A percentile compares a stretch with the other conserved stretches of the same genome.
These are phyloP conservation scores for Mimosa bimucronata DNA, from an alignment of 306 rosid genomes.

Conservation along the genomic window DNA sequence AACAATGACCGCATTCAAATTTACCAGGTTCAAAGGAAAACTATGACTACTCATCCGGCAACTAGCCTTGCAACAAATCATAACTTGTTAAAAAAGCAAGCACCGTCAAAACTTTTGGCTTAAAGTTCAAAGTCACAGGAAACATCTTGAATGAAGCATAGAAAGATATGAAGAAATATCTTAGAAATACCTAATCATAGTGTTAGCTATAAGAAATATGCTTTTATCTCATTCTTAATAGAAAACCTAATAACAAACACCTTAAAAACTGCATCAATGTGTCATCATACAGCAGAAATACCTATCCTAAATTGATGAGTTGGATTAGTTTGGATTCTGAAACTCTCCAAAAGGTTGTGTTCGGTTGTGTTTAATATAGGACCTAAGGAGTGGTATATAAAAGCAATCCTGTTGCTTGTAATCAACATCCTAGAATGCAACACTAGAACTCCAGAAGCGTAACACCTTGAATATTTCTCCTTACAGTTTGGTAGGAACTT, in stretches of 20 bases:
- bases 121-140: background rate
- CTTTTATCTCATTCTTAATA: no score
- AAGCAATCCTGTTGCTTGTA: background rate
- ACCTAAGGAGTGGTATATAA: no score
- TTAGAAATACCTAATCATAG: background rate
- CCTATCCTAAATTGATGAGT: background rate
- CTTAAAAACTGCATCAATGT: background rate
- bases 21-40: background rate
- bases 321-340: background rate
- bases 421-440: background rate
- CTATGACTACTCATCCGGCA: conserved; percentile 23
- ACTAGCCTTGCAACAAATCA: conserved; percentile 9
- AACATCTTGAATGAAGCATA: no score
- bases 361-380: background rate
- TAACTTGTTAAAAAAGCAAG: background rate
- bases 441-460: background rate
- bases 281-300: background rate
- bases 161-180: background rate
- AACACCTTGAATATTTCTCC: background rate
- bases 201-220: background rate
- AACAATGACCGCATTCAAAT: background rate
- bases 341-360: background rate
- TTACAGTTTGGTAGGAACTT: conserved; percentile 18
- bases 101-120: background rate
- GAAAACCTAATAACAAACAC: background rate